These are phyloP conservation scores for Lycium barbarum DNA, from an alignment of 257 asterid species.

Conservation along the genomic window DNA sequence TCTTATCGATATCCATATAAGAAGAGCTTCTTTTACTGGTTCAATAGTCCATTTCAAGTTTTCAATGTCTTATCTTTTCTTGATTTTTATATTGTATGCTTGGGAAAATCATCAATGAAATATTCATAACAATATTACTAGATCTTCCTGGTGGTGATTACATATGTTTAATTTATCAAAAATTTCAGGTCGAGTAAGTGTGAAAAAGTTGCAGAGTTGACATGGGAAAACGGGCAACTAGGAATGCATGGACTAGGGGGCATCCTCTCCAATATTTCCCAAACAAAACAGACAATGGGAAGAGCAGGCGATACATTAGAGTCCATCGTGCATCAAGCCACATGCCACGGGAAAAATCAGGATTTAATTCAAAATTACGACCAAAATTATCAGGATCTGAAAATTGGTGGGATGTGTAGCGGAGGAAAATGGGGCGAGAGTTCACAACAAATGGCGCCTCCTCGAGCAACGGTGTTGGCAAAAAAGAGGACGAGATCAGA, in stretches of 20 bases:
- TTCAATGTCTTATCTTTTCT: not conserved
- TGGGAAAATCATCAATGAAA: too few relatives aligned
- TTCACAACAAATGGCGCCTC: constrained; percentile 28
- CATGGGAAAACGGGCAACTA: constrained; percentile 69
- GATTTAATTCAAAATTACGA: not conserved
- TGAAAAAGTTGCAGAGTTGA: constrained; percentile 54
- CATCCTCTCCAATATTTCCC: not conserved
- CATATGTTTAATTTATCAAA: not conserved
- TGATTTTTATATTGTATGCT: not conserved
- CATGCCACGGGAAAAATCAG: constrained; percentile 29
- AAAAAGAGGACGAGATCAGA: constrained; percentile 49
- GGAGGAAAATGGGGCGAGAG: constrained; percentile 33
- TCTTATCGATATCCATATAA: not conserved
- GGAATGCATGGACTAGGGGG: constrained; percentile 45
- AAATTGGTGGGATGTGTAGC: not conserved
- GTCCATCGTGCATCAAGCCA: constrained; percentile 64
- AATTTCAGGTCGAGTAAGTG: constrained; percentile 49
- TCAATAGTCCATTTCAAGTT: not conserved
- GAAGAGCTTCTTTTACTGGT: not conserved
- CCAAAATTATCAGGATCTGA: constrained; percentile 26
- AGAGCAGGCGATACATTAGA: constrained; percentile 55
- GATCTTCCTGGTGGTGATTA: not conserved
- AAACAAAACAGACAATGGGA: constrained; percentile 39
- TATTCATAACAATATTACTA: too few relatives aligned
- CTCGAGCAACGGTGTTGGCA: not conserved